Base-by-base conservation (phyloP, 768 basidiomycete genomes). In the Auricularia cornea region DNA sequence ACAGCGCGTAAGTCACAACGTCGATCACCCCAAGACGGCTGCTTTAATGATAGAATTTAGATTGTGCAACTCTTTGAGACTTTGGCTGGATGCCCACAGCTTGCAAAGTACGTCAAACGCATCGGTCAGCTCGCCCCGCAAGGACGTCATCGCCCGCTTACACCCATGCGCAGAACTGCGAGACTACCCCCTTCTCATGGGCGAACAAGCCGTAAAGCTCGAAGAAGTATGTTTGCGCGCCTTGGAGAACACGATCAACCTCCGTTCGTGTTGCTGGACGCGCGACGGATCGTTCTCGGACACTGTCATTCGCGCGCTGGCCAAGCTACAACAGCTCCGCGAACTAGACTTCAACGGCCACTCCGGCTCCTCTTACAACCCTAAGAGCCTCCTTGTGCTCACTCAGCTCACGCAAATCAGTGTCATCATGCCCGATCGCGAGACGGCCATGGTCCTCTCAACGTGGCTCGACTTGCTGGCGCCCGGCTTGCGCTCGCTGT, bases 331-430 rank as follows among this genome's bases (percentile, higher is more conserved):
- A 1, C 67, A 74, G 1, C 74, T 92, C 8, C 68, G 73, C 31
- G 84, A 84, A 59, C 73, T 92, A 2, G 87, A 90, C 69, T 81
- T 93, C 48, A 93, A 92, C 62, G 90, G 90, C 1, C 79, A 84
- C 60, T 78, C 78, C 67, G 78, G 79, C 51, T 66, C 68, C 44
- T 75, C 84, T 61, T 89, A 88, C 66, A 74, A 86, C 65, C 83
- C 87, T 0, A 59, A 60, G 1, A 66, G 83, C 3, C 77, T 93
- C 2, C 63, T 75, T 10, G 73, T 67, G 1, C 87, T 92, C 69
- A 74, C 70, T n/a, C 74, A 70, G 23, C 74, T 92, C 40, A 74
- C 73, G 11, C 82, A 79, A 67, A 76, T 93, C 60, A 81, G 83
- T 1, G 70, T 93, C 62, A 90, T 92, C 60, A 90, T 91, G 90